Base-by-base conservation (phyloP, 2,329 filamentous ascomycete genomes). In the Ophiostoma sp. region DNA sequence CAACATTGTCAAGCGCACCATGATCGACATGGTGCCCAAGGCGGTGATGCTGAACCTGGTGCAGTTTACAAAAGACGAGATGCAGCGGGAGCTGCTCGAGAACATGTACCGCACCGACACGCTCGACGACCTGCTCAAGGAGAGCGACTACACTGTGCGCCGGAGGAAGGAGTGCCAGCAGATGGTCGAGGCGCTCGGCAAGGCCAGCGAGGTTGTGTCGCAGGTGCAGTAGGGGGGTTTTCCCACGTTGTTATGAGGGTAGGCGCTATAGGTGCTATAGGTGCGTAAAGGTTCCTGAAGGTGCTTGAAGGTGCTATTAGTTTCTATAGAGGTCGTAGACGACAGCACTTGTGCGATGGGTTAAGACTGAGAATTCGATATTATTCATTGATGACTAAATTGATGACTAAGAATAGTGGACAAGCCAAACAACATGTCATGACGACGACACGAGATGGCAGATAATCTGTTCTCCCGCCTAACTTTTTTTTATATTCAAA, bases 21-120 rank as follows among this genome's bases (percentile, higher is more conserved):
- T 99, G 93, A 97, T 98, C 75, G 95, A 99, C 78, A 99, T 99
- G 95, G 95, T 99, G 6, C 95, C 95, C 75, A 99, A 99, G 83
- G 95, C 95, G 57, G 96, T 99, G 78, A 99, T 99, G 95, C 86
- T 98, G 75, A 97, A 87, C 76, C 90, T 99, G 65, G 95, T 99
- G 68, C 90, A 94, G 91, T 97, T 90, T 80, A 96, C 94, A 76
- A 98, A 97, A 82, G 94, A 98, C 75, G 93, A 97, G 79, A 99
- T 99, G 94, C 95, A 99, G 80, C 88, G 91, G 76, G 95, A 99
- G 82, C 87, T 99, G 33, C 87, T 99, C 65, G 94, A 97, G 82
- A 94, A 97, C 81, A 95, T 99, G 91, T 99, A 99, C 85, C 89
- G 93, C 79, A 90, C 89, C 68, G 89, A 92, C 78, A 92, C 94